Evolutionary conservation across 345 rosid species (phyloP), one percentile per base, ranked within the genome.

Genomic region (Gossypium arboreum): DNA sequence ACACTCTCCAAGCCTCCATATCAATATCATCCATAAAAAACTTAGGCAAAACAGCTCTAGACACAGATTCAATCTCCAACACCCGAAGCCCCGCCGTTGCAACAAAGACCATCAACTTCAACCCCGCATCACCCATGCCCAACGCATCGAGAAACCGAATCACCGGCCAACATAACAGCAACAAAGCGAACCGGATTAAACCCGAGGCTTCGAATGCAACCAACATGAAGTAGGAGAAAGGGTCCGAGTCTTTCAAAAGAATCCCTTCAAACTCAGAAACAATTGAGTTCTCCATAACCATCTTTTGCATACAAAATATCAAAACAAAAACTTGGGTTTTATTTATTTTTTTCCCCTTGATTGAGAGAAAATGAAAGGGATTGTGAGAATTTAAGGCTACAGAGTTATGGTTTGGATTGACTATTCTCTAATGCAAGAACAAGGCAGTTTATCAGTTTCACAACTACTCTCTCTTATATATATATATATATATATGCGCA

Each of bases 141-240:
- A 85, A 59, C 68, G 41, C 29, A 17, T 86, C 85, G 1, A 92
- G 86, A n/a, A 87, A 75, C 71, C 84, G 73, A 51, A 94, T 85
- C 70, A 88, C 77, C 2, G 98, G 98, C 94, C 94, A 91, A 0
- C 86, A 56, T 56, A 87, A 20, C 69, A 94, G 59, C 79, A 94
- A 18, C 60, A 83, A 18, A 6, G 83, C 82, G 45, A 92, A 94
- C n/a, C 98, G 94, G 29, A 92, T 18, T 58, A 92, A 68, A 73
- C 97, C 94, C 2, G 97, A 90, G 0, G 97, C 90, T 78, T 94
- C 98, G 22, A 94, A 94, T 34, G 97, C 97, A 3, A 92, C 87
- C 64, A 92, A 78, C 98, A 94, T 92, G 88, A 90, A 94, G 87
- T 92, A 94, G 1, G 89, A 88, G 77, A 94, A 92, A 0, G 88